Percentiles rank a stretch among this genome's conserved stretches.
These are phyloP conservation scores for Hydrangea macrophylla DNA, from an alignment of 148 eudicot genomes.

Conservation along the genomic window DNA sequence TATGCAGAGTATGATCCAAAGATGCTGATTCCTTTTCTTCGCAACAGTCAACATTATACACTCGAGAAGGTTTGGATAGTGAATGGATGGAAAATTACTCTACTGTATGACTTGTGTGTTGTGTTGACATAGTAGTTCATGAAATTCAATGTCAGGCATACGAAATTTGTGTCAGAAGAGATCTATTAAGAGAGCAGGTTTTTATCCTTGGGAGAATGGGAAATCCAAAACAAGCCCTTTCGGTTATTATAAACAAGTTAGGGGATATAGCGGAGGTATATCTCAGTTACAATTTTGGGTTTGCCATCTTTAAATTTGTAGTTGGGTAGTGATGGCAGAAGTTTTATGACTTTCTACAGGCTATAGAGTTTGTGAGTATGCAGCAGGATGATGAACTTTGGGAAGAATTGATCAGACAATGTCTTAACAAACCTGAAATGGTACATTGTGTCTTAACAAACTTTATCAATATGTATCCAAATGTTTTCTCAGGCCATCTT, in stretches of 20 bases:
- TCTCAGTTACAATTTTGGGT: not conserved
- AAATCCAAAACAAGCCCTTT: constrained; percentile 81
- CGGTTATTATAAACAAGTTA: constrained; percentile 78
- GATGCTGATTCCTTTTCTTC: constrained; percentile 90
- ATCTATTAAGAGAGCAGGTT: constrained; percentile 76
- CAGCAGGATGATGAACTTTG: constrained; percentile 96
- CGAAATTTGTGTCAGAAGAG: constrained; percentile 64
- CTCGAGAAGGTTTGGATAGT: constrained; percentile 72
- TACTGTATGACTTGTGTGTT: constrained; percentile 8
- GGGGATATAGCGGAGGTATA: constrained; percentile 93
- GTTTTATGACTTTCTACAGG: constrained; percentile 46
- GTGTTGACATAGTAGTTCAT: constrained; percentile 12
- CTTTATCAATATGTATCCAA: not conserved
- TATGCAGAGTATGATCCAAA: constrained; percentile 87
- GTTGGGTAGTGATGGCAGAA: not conserved
- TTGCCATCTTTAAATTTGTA: not conserved
- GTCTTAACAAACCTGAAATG: constrained; percentile 92
- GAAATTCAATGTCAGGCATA: constrained; percentile 54
- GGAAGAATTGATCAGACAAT: constrained; percentile 89
- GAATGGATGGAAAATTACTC: not conserved
- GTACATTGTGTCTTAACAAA: constrained; percentile 32
- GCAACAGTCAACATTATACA: constrained; percentile 94
- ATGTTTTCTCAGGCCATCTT: not conserved
- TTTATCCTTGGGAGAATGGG: constrained; percentile 98
- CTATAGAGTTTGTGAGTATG: constrained; percentile 90